Base-by-base conservation (phyloP, 2,329 filamentous ascomycete genomes). In the Mollisia scopiformis region DNA sequence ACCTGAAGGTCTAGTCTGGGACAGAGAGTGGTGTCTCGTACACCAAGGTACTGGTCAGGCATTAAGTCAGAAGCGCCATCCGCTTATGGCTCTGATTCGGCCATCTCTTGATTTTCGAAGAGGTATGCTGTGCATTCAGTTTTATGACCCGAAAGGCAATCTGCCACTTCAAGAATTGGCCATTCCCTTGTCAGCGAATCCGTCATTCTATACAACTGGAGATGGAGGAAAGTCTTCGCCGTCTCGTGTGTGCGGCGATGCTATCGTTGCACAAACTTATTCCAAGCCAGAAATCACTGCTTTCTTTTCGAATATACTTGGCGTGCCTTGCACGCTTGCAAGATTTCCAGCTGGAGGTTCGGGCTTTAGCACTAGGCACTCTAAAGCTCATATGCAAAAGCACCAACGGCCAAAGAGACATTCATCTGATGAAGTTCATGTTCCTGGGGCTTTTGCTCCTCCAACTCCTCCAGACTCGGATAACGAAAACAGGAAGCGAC, bases 21-120 rank as follows among this genome's bases (percentile, higher is more conserved):
- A 99, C 74, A 84, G 95, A 63, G 94, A 98, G 78, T 99, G 95
- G 94, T 98, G 94, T 76, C 79, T 99, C 21, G 82, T 99, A 14
- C 93, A 97, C 73, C 85, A 88, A 71, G 93, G 92, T 46, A 96
- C 93, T 1, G 90, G 92, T 0, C 87, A 88, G 68, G 92, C 90
- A 6, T 79, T 99, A 57, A 97, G 86, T 72, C 94, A 98, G 75
- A 99, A 98, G 77, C 83, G 88, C 65, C 89, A 95, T 72, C 91
- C 93, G 2, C 86, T 82, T 33, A 98, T 99, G 94, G 90, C 92
- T 13, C 83, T 97, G 4, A 82, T 99, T 55, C 84, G 84, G 54
- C 94, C 95, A 6, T 75, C 72, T 4, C 79, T 98, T 41, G 90
- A 98, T 69, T 85, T 96, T 59, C 78, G 83, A 0, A 75, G 75